Evolutionary conservation across 352 stramenopile species (phyloP).

Genomic region (Phytophthora citricola): DNA sequence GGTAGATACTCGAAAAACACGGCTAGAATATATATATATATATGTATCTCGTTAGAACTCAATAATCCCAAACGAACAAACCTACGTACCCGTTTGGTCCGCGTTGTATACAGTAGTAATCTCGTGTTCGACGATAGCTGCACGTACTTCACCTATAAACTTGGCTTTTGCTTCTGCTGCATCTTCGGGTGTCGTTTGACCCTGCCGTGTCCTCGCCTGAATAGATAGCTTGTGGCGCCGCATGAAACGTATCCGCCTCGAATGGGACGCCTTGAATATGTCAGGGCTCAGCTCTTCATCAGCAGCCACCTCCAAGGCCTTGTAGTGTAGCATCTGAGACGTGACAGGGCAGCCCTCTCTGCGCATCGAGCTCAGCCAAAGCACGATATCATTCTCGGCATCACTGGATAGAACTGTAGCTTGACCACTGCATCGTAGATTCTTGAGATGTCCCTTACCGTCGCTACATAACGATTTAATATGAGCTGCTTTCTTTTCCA

Average conservation of each 20-base stretch:
- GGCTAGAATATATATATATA: neutral
- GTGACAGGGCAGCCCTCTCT: conserved; percentile 5
- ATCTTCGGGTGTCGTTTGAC: conserved; percentile 14
- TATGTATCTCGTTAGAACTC: too few relatives aligned
- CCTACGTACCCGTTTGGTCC: conserved; percentile 9
- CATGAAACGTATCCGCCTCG: conserved; percentile 4
- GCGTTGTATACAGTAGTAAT: conserved; percentile 4
- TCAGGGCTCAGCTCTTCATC: conserved; percentile 2
- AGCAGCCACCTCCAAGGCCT: conserved; percentile 7
- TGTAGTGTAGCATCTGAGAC: conserved; percentile 6
- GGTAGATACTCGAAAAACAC: conserved; percentile 1
- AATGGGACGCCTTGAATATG: conserved; percentile 8
- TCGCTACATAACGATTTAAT: neutral
- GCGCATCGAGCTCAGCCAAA: conserved; percentile 6
- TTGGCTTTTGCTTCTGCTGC: neutral
- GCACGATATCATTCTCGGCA: conserved; percentile 1
- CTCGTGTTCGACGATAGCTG: conserved; percentile 3
- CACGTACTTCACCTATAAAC: conserved; percentile 3
- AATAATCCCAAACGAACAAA: neutral
- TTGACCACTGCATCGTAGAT: conserved; percentile 1
- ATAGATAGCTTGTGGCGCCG: conserved; percentile 7
- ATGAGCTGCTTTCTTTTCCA: conserved; percentile 10
- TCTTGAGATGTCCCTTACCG: conserved; percentile 2
- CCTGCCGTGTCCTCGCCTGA: conserved; percentile 1
- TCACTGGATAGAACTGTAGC: conserved; percentile 7